Evolutionary conservation across 208 protist species (phyloP).

Genomic region (Histomonas meleagridis): DNA sequence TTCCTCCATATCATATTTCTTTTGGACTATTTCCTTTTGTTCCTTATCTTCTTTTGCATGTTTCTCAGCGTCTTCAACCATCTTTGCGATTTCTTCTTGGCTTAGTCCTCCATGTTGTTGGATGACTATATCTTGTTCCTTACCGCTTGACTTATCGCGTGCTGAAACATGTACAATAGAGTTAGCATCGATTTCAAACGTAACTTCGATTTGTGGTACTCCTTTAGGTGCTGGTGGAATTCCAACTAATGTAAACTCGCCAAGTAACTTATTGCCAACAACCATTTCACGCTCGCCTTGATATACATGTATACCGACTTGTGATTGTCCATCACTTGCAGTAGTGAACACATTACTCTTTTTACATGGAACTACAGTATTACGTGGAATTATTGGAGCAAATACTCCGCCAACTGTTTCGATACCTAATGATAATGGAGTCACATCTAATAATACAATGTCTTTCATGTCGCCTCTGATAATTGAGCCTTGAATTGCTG

Average conservation of each 20-base stretch:
- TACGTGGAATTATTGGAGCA: conserved; percentile 85
- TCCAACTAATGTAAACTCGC: conserved; percentile 63
- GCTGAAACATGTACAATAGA: conserved; percentile 71
- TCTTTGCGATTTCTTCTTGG: conserved; percentile 61
- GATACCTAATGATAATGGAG: conserved; percentile 90
- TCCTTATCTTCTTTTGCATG: conserved; percentile 43
- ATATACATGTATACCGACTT: conserved; percentile 72
- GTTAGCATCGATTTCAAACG: conserved; percentile 73
- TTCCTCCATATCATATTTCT: conserved; percentile 40
- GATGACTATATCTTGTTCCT: conserved; percentile 61
- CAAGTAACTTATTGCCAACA: conserved; percentile 69
- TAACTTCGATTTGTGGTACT: conserved; percentile 67
- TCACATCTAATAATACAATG: conserved; percentile 89
- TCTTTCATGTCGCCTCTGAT: conserved; percentile 68
- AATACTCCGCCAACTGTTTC: conserved; percentile 90
- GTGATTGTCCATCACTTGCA: conserved; percentile 67
- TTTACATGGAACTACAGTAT: conserved; percentile 92
- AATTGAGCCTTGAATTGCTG: conserved; percentile 78
- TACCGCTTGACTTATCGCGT: conserved; percentile 63
- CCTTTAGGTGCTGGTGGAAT: conserved; percentile 63
- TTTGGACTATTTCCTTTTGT: conserved; percentile 45
- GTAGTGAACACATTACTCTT: conserved; percentile 79
- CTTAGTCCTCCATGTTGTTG: conserved; percentile 60
- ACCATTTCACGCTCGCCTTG: conserved; percentile 75
- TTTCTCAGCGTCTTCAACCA: conserved; percentile 63